Percentiles rank a stretch among this genome's conserved stretches.
Evolutionary conservation across 2,329 filamentous ascomycete species (phyloP).

Genomic region (Neofusicoccum umdonicola): DNA sequence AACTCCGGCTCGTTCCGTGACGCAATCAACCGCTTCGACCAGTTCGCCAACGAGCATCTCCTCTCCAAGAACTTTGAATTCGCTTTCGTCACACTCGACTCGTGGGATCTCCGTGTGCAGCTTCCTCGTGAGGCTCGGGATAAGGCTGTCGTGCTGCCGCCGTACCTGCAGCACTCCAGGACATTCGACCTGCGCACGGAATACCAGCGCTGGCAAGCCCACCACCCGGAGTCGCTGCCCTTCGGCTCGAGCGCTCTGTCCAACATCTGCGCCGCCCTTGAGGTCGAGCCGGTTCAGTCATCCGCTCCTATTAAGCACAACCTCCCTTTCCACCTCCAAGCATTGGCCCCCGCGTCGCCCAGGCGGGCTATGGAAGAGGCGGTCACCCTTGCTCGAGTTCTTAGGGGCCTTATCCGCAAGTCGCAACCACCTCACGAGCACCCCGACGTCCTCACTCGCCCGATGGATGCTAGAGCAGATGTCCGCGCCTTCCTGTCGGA

Average conservation of each 20-base stretch:
- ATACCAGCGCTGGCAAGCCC: conserved; percentile 97
- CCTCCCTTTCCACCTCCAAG: conserved; percentile 94
- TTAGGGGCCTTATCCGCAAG: conserved; percentile 90
- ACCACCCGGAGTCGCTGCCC: conserved; percentile 94
- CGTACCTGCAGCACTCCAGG: conserved; percentile 95
- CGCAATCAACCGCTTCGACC: conserved; percentile 91
- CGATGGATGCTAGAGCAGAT: conserved; percentile 95
- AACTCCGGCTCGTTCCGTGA: conserved; percentile 97
- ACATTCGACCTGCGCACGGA: conserved; percentile 96
- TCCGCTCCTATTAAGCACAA: conserved; percentile 99
- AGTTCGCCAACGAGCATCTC: conserved; percentile 89
- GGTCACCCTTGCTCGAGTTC: conserved; percentile 86
- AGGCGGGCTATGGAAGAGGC: conserved; percentile 97
- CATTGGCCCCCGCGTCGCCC: conserved; percentile 89
- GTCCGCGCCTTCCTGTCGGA: conserved; percentile 94
- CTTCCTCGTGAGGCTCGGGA: conserved; percentile 95
- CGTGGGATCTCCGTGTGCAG: conserved; percentile 97
- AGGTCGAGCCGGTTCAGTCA: conserved; percentile 95
- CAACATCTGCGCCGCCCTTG: conserved; percentile 96
- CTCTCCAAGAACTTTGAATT: conserved; percentile 91
- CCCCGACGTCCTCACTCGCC: conserved; percentile 87
- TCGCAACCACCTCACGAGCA: conserved; percentile 92
- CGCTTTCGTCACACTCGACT: conserved; percentile 96
- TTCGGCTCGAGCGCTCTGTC: conserved; percentile 94
- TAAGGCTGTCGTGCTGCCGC: conserved; percentile 93